These are phyloP conservation scores for Fagopyrum homotropicum DNA, from an alignment of 148 eudicot genomes.

Conservation along the genomic window DNA sequence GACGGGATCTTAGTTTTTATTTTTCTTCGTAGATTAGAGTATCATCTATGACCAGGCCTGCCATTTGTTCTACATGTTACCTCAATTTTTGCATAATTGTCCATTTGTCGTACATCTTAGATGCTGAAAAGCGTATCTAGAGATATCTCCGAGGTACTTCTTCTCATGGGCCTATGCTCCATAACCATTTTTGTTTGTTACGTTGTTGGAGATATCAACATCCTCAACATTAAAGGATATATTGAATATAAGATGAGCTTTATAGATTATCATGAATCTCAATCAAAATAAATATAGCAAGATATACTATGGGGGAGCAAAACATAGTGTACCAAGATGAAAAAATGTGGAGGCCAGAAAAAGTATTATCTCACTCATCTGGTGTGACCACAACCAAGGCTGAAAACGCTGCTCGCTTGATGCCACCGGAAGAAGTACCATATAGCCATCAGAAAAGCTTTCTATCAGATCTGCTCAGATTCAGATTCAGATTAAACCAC, in stretches of 20 bases:
- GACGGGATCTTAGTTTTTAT: too few relatives aligned
- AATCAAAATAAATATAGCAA: neutral
- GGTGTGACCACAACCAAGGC: neutral
- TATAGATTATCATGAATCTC: neutral
- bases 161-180: too few relatives aligned
- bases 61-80: too few relatives aligned
- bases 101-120: too few relatives aligned
- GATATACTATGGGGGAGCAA: neutral
- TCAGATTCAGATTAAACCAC: constrained; percentile 62
- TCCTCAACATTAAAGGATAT: too few relatives aligned
- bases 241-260: neutral
- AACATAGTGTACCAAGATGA: neutral
- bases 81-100: too few relatives aligned
- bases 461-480: constrained; percentile 47
- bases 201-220: too few relatives aligned
- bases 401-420: neutral
- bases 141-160: too few relatives aligned
- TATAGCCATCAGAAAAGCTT: constrained; percentile 13
- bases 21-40: too few relatives aligned
- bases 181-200: too few relatives aligned
- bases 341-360: neutral
- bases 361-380: constrained; percentile 4
- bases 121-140: too few relatives aligned
- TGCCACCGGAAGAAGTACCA: neutral
- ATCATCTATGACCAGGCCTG: too few relatives aligned